These are phyloP conservation scores for Suillus spraguei DNA, from an alignment of 768 basidiomycete genomes.

Conservation along the genomic window DNA sequence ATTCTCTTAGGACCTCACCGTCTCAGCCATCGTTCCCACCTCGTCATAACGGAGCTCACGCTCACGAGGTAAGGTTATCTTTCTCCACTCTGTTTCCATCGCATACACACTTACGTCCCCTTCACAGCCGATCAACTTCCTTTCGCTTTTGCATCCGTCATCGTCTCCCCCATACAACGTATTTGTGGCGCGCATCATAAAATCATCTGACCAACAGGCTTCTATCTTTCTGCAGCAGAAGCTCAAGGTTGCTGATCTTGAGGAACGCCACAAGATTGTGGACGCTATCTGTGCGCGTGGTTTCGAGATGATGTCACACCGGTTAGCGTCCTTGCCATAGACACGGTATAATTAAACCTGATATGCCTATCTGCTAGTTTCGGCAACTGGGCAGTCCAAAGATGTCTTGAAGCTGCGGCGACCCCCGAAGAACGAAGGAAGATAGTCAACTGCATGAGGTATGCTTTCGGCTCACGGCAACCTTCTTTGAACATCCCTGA, in stretches of 20 bases:
- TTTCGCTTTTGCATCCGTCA: slow-evolving; percentile 51
- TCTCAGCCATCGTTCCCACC: slow-evolving; percentile 25
- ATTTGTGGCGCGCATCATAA: slow-evolving; percentile 85
- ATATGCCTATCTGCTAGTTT: slow-evolving; percentile 50
- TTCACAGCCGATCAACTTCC: slow-evolving; percentile 82
- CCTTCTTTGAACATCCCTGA: background rate
- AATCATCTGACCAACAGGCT: slow-evolving; percentile 88
- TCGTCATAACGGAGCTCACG: slow-evolving; percentile 33
- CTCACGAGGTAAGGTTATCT: slow-evolving; percentile 52
- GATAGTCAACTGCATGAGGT: slow-evolving; percentile 89
- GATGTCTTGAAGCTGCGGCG: slow-evolving; percentile 81
- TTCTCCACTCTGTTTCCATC: slow-evolving; percentile 12
- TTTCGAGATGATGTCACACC: slow-evolving; percentile 92
- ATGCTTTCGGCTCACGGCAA: slow-evolving; percentile 13
- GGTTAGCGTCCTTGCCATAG: slow-evolving; percentile 41
- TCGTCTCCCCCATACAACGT: slow-evolving; percentile 82
- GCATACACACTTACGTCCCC: slow-evolving; percentile 20
- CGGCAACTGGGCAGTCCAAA: slow-evolving; percentile 90
- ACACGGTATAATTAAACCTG: background rate
- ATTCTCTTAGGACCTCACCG: slow-evolving; percentile 30
- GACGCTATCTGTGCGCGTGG: slow-evolving; percentile 84
- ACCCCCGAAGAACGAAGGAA: slow-evolving; percentile 75
- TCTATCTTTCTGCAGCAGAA: slow-evolving; percentile 91
- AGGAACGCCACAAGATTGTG: slow-evolving; percentile 81
- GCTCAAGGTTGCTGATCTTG: slow-evolving; percentile 79